Evolutionary conservation across 1,284 basidiomycete species (phyloP).

Genomic region (Thelephora terrestris): DNA sequence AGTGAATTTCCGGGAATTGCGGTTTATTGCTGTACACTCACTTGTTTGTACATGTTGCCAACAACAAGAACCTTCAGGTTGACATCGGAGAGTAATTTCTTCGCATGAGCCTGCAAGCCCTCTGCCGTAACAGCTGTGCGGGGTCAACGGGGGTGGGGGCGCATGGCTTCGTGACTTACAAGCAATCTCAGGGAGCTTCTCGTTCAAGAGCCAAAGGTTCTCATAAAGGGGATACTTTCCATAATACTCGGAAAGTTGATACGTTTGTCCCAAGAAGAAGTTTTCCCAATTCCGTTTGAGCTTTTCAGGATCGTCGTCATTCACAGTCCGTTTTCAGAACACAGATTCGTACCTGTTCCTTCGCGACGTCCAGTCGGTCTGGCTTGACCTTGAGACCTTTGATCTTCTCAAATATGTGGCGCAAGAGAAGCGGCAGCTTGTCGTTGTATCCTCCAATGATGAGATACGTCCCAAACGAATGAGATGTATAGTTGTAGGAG

Average conservation of each 20-base stretch:
- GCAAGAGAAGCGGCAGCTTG: slow-evolving; percentile 74
- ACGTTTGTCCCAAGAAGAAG: slow-evolving; percentile 81
- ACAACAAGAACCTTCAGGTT: slow-evolving; percentile 73
- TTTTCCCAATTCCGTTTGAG: slow-evolving; percentile 74
- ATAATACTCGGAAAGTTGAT: slow-evolving; percentile 75
- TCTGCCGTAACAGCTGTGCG: slow-evolving; percentile 53
- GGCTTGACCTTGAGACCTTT: slow-evolving; percentile 60
- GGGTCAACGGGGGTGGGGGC: neutral
- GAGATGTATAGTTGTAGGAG: slow-evolving; percentile 61
- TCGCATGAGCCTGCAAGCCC: slow-evolving; percentile 64
- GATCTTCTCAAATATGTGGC: slow-evolving; percentile 69
- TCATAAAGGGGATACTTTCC: slow-evolving; percentile 63
- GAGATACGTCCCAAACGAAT: slow-evolving; percentile 63
- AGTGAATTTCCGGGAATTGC: neutral
- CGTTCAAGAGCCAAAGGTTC: slow-evolving; percentile 70
- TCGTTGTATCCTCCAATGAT: slow-evolving; percentile 88
- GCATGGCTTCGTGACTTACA: slow-evolving; percentile 36
- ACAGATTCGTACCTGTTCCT: slow-evolving; percentile 60
- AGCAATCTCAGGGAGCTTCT: slow-evolving; percentile 72
- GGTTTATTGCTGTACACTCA: slow-evolving; percentile 25
- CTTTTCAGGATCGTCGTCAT: slow-evolving; percentile 24
- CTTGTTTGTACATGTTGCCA: slow-evolving; percentile 81
- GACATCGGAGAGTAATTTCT: slow-evolving; percentile 55
- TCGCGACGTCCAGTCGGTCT: slow-evolving; percentile 74
- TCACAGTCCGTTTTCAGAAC: slow-evolving; percentile 5